Conservation (phyloP, 441 rosid species). For the Viola pubescens region DNA sequence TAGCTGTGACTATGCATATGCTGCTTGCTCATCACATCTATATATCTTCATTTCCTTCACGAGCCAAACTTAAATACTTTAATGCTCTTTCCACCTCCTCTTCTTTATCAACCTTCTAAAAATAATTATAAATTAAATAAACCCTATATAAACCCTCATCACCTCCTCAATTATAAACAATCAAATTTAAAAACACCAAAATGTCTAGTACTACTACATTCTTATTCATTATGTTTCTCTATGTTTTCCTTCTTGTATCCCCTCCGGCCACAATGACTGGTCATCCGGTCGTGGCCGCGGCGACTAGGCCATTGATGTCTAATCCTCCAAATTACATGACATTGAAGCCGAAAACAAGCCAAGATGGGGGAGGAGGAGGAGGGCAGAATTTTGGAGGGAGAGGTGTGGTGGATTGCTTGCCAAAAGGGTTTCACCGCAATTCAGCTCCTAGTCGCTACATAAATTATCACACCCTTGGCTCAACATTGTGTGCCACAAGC, state of each 20-base stretch:
- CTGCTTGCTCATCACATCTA: constrained; percentile 13
- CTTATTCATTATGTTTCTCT: constrained; percentile 18
- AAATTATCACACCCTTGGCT: constrained; percentile 36
- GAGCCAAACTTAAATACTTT: constrained; percentile 25
- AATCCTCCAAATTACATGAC: constrained; percentile 7
- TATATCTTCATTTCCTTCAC: constrained; percentile 26
- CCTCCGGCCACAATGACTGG: not conserved
- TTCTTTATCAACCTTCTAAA: constrained; percentile 1
- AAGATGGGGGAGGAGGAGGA: not conserved
- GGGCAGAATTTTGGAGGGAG: not conserved
- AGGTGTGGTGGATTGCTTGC: constrained; percentile 43
- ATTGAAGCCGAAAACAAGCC: constrained; percentile 21
- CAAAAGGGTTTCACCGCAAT: constrained; percentile 49
- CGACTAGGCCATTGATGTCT: constrained; percentile 30
- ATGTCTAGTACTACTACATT: constrained; percentile 15
- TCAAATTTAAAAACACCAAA: not conserved
- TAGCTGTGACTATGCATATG: constrained; percentile 1
- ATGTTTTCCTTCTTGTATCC: constrained; percentile 22
- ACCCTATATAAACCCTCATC: not conserved
- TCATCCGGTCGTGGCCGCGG: constrained; percentile 5
- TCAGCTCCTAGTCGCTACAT: constrained; percentile 78
- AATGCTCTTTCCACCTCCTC: constrained; percentile 15
- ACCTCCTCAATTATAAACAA: not conserved
- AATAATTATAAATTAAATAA: not conserved
- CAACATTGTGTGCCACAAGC: constrained; percentile 35